Evolutionary conservation across 1,139 yeast species (phyloP).

Genomic region (Kazachstania sp.): DNA sequence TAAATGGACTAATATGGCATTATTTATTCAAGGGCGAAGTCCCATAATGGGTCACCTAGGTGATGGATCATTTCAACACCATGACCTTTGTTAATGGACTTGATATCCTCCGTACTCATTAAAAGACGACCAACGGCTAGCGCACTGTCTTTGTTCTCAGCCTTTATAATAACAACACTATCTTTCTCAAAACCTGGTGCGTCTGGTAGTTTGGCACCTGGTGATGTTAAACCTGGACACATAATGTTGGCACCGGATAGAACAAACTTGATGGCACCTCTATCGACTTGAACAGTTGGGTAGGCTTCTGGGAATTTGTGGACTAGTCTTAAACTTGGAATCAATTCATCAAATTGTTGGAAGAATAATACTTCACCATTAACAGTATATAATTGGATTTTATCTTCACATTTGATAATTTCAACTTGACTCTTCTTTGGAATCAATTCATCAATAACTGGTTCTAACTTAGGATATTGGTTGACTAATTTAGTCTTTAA

Average conservation of each 20-base stretch:
- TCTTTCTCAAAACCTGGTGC: constrained; percentile 52
- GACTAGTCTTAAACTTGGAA: constrained; percentile 69
- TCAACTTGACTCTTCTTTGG: constrained; percentile 89
- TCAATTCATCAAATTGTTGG: constrained; percentile 77
- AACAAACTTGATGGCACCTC: constrained; percentile 95
- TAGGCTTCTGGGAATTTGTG: constrained; percentile 77
- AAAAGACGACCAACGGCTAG: constrained; percentile 79
- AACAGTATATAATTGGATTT: constrained; percentile 66
- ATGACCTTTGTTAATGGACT: constrained; percentile 73
- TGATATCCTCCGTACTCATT: constrained; percentile 89
- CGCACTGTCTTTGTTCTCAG: constrained; percentile 89
- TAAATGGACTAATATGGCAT: neutral
- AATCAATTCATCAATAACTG: constrained; percentile 67
- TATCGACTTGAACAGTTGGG: constrained; percentile 83
- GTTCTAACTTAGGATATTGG: constrained; percentile 66
- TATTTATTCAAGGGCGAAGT: constrained; percentile 36
- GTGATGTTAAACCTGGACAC: constrained; percentile 95
- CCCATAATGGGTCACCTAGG: constrained; percentile 88
- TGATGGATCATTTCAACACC: constrained; percentile 83
- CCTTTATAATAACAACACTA: constrained; percentile 69
- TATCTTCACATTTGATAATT: constrained; percentile 81
- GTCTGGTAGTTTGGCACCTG: constrained; percentile 81
- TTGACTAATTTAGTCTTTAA: constrained; percentile 62
- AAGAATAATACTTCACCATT: constrained; percentile 69
- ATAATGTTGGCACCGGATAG: constrained; percentile 90